Base-by-base conservation (phyloP, 495 filamentous ascomycete genomes). In the Annulohypoxylon nitens region DNA sequence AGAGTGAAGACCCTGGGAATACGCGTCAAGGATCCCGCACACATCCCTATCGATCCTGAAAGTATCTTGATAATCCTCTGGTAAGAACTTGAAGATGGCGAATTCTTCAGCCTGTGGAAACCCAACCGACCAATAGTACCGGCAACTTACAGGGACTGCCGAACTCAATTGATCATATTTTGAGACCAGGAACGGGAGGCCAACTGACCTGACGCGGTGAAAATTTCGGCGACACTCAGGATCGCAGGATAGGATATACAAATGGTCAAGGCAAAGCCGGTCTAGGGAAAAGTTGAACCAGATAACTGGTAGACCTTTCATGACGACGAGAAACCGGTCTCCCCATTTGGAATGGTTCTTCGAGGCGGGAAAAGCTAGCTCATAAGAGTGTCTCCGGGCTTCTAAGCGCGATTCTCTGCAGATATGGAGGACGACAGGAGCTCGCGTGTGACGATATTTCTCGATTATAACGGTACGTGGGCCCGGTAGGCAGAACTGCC, bases 371-470 rank as follows among this genome's bases (percentile, higher is more conserved):
- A 64, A 55, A 16, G 48, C 48, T 34, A 43, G 34, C 12, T 64
- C 48, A 11, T 64, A 64, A 3, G 61, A 54, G 1, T 39, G 39
- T 9, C 12, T 51, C 12, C 33, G 61, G 14, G 48, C 48, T 18
- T 43, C 61, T 5, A 16, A 9, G 18, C 61, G 61, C 9, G 61
- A 64, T 33, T 64, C 48, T 10, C 34, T 53, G 61, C 48, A 55
- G 53, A 64, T 64, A 33, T 64, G 48, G 18, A 55, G 1, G 16
- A 64, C 34, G n/a, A 64, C 48, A 14, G 61, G 47, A 14, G 61
- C 34, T 25, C 33, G 61, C 2, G 47, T 64, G 20, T 64, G 61
- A 9, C 47, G 30, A 18, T 5, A 12, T 5, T 14, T n/a, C 11
- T 36, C 16, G 3, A 54, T 8, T 1, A 36, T 36, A 50, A 64